phyloP scores from a whole-genome alignment of 2,329 filamentous ascomycete genomes.

The Apiospora hydei region DNA sequence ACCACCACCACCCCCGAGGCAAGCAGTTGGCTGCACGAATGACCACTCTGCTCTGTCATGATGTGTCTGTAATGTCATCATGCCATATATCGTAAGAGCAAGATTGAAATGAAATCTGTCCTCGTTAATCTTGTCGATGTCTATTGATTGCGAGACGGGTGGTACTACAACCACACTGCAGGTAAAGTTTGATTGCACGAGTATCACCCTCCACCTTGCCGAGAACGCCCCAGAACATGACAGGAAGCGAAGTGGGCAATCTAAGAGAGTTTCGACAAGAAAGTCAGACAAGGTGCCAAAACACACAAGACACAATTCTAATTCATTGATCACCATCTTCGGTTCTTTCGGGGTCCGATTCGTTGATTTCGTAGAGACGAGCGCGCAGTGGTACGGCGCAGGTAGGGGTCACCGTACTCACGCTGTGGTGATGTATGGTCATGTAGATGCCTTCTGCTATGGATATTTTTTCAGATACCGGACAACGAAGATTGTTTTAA shows the following conservation, averaged over 20 bases:
- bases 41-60: background rate
- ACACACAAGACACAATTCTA: background rate
- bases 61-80: background rate
- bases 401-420: background rate
- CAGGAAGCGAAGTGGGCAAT: background rate
- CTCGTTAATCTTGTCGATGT: conserved; percentile 6
- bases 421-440: background rate
- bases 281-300: background rate
- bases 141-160: background rate
- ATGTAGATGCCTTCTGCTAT: background rate
- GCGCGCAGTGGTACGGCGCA: background rate
- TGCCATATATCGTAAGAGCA: conserved; percentile 1
- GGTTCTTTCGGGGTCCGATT: background rate
- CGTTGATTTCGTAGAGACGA: background rate
- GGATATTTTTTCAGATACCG: background rate
- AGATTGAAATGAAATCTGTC: background rate
- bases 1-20: background rate
- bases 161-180: background rate
- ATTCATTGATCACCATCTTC: background rate
- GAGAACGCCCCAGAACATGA: background rate
- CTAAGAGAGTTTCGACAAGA: background rate
- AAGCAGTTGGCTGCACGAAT: background rate
- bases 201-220: background rate
- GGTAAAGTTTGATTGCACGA: background rate
- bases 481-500: background rate